A percentile compares a stretch with the other conserved stretches of the same genome.
These are phyloP conservation scores for Cyclospora cayetanensis DNA, from an alignment of 169 alveolate species.

Conservation along the genomic window DNA sequence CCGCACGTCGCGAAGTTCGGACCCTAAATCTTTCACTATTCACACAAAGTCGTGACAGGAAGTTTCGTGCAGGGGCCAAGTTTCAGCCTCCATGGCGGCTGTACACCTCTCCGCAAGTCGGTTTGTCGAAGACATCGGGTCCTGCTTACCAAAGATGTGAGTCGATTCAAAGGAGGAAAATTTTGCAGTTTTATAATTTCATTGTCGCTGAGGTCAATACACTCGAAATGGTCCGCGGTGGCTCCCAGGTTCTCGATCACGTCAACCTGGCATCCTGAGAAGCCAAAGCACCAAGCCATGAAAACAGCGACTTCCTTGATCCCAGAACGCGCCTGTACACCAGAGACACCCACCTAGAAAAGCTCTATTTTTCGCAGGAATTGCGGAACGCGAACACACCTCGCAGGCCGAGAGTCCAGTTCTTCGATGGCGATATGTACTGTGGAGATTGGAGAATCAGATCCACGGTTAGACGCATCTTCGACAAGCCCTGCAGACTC, in stretches of 20 bases:
- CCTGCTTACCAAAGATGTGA: conserved; percentile 86
- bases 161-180: conserved; percentile 86
- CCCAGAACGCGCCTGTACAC: background rate
- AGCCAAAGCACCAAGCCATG: background rate
- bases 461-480: conserved; percentile 78
- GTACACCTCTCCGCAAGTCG: too few species aligned
- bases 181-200: conserved; percentile 87
- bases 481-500: conserved; percentile 29
- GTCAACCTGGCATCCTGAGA: conserved; percentile 85
- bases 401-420: conserved; percentile 76
- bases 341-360: conserved; percentile 9
- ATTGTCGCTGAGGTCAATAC: conserved; percentile 91
- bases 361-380: too few species aligned
- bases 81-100: too few species aligned
- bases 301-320: background rate
- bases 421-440: conserved; percentile 74
- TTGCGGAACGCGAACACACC: too few species aligned
- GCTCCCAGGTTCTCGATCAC: conserved; percentile 90
- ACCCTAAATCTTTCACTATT: conserved; percentile 14
- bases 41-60: too few species aligned
- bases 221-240: conserved; percentile 90
- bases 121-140: too few species aligned
- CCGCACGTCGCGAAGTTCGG: background rate
- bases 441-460: conserved; percentile 78
- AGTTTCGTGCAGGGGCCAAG: too few species aligned